Evolutionary conservation across 2,329 filamentous ascomycete genomes (phyloP).

Genomic region (Xylaria sp.): DNA sequence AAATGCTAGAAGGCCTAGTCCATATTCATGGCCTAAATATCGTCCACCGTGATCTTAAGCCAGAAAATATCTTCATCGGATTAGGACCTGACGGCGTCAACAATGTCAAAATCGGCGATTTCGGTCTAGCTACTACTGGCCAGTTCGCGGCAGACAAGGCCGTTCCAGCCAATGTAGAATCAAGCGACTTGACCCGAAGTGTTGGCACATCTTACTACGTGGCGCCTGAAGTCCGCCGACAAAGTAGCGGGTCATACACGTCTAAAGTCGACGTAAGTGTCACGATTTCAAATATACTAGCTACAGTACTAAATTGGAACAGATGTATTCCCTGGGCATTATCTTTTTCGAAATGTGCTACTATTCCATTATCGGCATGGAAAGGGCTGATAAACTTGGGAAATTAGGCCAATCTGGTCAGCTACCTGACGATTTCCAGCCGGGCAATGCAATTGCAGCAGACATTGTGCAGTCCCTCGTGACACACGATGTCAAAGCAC

Average conservation of each 20-base stretch:
- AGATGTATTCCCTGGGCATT: slow-evolving; percentile 96
- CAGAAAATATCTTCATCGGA: slow-evolving; percentile 94
- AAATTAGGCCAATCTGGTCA: slow-evolving; percentile 73
- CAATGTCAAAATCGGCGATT: slow-evolving; percentile 96
- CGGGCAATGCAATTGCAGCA: slow-evolving; percentile 76
- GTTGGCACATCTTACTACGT: slow-evolving; percentile 89
- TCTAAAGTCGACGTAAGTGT: slow-evolving; percentile 86
- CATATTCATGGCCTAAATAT: slow-evolving; percentile 93
- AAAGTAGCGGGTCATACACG: slow-evolving; percentile 80
- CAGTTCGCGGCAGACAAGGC: slow-evolving; percentile 74
- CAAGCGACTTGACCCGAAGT: slow-evolving; percentile 75
- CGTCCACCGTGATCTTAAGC: slow-evolving; percentile 95
- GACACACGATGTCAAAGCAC: slow-evolving; percentile 82
- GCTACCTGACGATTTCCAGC: slow-evolving; percentile 79
- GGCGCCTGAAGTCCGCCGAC: slow-evolving; percentile 87
- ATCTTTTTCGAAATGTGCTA: slow-evolving; percentile 99
- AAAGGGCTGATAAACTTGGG: slow-evolving; percentile 72
- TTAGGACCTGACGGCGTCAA: slow-evolving; percentile 76
- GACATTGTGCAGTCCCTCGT: slow-evolving; percentile 84
- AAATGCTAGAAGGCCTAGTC: slow-evolving; percentile 87
- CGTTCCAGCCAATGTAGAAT: slow-evolving; percentile 56
- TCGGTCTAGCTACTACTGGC: slow-evolving; percentile 91
- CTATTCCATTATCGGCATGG: slow-evolving; percentile 69
- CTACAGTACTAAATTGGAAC: slow-evolving; percentile 25
- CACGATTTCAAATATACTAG: neutral